Evolutionary conservation across 2,329 filamentous ascomycete genomes (phyloP), one percentile per base, ranked within the genome.

Genomic region (Venturia aucupariae): DNA sequence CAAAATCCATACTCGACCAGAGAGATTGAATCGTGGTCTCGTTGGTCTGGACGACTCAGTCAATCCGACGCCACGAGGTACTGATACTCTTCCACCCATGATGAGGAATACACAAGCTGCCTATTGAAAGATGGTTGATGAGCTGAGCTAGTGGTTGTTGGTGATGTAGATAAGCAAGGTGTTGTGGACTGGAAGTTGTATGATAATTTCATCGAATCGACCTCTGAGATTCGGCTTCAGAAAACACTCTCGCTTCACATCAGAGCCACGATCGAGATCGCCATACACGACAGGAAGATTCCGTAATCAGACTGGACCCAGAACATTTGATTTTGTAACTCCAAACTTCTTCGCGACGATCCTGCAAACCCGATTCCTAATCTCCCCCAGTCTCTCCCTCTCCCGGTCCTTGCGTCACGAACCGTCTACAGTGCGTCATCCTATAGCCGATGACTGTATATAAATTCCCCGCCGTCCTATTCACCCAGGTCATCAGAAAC

Each of bases 71-170:
- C 51, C 19, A 8, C 17, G 39, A 27, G 63, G 63, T 22, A 64
- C 63, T 17, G 63, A 64, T 48, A 64, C 8, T 61, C 63, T 60
- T 27, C 63, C 54, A 22, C 63, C 63, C 63, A 64, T 64, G 32
- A 22, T 59, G 51, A 57, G 13, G 27, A n/a, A 19, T 57, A 22
- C 30, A 35, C 30, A 57, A 35, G 30, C 17, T 38, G 51, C 27
- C 51, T 57, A 8, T 35, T 32, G 24, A 6, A n/a, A 10, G 27
- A 35, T 55, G 11, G 15, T 19, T 32, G 30, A 15, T 35, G 27
- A 32, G 24, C 3, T 57, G 51, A 35, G 30, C 15, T 32, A 22
- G 27, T 35, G 2, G 8, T 57, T 17, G 30, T 2, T 51, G 24
- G 17, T 30, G 24, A 17, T 27, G 7, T 5, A 19, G 27, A n/a